Evolutionary conservation across 345 rosid species (phyloP).

Genomic region (Euphorbia tirucalli): DNA sequence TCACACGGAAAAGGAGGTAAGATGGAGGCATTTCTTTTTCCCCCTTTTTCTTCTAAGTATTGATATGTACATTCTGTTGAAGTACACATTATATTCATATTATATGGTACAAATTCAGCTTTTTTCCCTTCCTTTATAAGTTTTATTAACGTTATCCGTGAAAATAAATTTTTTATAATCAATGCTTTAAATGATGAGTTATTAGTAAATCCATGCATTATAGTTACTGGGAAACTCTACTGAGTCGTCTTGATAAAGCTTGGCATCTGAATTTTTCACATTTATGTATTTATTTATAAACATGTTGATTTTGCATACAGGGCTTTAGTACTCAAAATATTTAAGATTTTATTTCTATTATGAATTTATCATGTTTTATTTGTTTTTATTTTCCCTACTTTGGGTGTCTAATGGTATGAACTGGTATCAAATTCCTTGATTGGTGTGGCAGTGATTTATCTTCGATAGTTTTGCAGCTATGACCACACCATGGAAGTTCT

Average conservation of each 20-base stretch:
- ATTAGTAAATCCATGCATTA: not conserved
- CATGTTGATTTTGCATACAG: not conserved
- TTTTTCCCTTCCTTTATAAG: not conserved
- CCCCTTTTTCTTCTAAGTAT: not conserved
- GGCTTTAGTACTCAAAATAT: not conserved
- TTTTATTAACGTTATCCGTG: not conserved
- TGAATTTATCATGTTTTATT: not conserved
- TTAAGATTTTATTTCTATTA: not conserved
- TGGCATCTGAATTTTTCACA: not conserved
- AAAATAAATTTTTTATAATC: not conserved
- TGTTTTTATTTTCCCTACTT: not conserved
- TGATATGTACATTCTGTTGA: not conserved
- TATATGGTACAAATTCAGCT: not conserved
- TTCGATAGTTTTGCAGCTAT: not conserved
- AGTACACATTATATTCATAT: not conserved
- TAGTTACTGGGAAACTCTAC: not conserved
- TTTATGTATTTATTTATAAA: not conserved
- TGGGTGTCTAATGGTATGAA: not conserved
- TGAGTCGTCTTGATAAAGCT: not conserved
- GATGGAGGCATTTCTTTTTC: conserved; percentile 16
- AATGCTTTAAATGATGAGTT: not conserved
- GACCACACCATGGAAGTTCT: not conserved
- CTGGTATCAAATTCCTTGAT: not conserved
- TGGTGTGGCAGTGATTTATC: not conserved
- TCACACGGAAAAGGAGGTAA: conserved; percentile 89